These are phyloP conservation scores for Beauveria scarabaeidicola DNA, from an alignment of 2,329 filamentous ascomycete genomes.

Conservation along the genomic window DNA sequence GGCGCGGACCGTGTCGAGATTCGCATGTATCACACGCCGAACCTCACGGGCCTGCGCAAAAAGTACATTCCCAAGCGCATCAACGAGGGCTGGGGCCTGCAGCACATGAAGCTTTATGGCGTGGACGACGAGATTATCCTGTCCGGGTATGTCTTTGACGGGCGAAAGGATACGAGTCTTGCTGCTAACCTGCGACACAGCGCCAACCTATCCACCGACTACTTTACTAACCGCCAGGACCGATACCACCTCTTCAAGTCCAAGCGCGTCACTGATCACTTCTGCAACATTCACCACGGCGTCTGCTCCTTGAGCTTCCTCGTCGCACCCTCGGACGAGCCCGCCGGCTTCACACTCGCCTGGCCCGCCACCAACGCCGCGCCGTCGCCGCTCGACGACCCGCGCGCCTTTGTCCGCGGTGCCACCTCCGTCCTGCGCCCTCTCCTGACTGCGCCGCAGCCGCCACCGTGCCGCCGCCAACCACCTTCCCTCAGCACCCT, in stretches of 20 bases:
- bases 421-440: constrained; percentile 59
- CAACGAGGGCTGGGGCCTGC: constrained; percentile 96
- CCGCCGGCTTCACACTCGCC: constrained; percentile 50
- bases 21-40: constrained; percentile 97
- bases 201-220: constrained; percentile 85
- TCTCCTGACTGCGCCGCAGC: constrained; percentile 43
- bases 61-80: constrained; percentile 77
- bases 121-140: constrained; percentile 93
- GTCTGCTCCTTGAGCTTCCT: constrained; percentile 76
- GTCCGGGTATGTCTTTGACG: constrained; percentile 55
- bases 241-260: constrained; percentile 88
- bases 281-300: constrained; percentile 64
- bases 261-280: constrained; percentile 72
- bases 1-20: constrained; percentile 79
- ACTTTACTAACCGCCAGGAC: constrained; percentile 94
- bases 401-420: constrained; percentile 58
- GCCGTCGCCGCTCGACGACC: constrained; percentile 64
- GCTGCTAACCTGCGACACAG: constrained; percentile 23
- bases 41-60: constrained; percentile 80
- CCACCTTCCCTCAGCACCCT: constrained; percentile 14
- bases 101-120: constrained; percentile 98
- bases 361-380: constrained; percentile 73
- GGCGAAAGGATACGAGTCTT: background rate
- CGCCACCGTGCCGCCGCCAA: background rate
- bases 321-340: constrained; percentile 53